These are phyloP conservation scores for Linum trigynum DNA, from an alignment of 345 rosid species.

Conservation along the genomic window DNA sequence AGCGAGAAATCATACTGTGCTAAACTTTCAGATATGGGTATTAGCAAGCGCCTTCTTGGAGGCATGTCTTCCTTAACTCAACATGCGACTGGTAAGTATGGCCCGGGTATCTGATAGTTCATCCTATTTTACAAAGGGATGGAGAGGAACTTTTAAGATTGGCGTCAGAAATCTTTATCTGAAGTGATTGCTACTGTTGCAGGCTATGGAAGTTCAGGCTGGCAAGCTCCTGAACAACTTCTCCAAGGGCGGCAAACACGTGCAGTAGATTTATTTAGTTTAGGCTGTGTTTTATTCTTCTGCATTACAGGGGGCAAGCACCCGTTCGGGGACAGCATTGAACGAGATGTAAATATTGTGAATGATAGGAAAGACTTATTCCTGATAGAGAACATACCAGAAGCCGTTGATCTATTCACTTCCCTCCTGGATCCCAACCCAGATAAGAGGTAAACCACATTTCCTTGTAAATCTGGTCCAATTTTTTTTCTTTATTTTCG, in stretches of 20 bases:
- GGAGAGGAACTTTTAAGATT: background rate
- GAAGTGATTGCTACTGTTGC: conserved; percentile 7
- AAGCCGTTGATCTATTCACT: conserved; percentile 67
- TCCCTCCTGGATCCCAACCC: conserved; percentile 57
- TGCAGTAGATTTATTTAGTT: conserved; percentile 77
- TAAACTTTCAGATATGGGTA: conserved; percentile 96
- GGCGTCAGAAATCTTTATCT: background rate
- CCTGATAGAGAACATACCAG: conserved; percentile 55
- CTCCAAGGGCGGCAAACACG: conserved; percentile 87
- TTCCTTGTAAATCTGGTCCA: background rate
- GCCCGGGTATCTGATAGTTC: background rate
- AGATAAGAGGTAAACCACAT: conserved; percentile 46
- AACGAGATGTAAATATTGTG: conserved; percentile 77
- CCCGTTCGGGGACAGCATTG: conserved; percentile 81
- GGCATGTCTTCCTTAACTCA: conserved; percentile 77
- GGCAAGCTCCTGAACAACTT: conserved; percentile 99
- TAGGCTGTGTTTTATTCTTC: conserved; percentile 87
- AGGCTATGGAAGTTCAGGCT: conserved; percentile 98
- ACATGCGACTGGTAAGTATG: conserved; percentile 62
- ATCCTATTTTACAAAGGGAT: background rate
- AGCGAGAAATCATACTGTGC: conserved; percentile 58
- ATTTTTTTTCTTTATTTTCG: background rate
- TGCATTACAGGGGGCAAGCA: conserved; percentile 75
- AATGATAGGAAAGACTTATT: conserved; percentile 63
- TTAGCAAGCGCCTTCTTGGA: conserved; percentile 69